Percentiles rank a stretch among this genome's conserved stretches.
phyloP scores from a whole-genome alignment of 78 protist genomes.

The Planoprotostelium fungivorum region DNA sequence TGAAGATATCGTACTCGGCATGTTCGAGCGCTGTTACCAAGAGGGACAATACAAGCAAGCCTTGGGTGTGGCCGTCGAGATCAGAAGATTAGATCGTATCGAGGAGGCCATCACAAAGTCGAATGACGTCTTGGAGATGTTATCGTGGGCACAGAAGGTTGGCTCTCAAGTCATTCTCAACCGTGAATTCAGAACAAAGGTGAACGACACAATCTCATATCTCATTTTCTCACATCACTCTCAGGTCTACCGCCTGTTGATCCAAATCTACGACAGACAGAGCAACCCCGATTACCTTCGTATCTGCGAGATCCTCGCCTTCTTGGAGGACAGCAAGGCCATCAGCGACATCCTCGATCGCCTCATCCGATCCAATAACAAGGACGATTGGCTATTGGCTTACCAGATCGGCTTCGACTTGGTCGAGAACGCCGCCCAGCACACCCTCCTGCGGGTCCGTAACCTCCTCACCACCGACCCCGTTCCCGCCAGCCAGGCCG shows the following conservation, averaged over 20 bases:
- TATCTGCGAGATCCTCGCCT: constrained; percentile 36
- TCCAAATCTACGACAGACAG: constrained; percentile 21
- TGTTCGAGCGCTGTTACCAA: constrained; percentile 73
- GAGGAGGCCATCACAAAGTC: constrained; percentile 61
- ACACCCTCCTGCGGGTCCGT: constrained; percentile 49
- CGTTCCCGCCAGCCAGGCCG: neutral
- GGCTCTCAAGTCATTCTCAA: constrained; percentile 2
- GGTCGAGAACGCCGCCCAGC: constrained; percentile 82
- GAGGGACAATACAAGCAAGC: constrained; percentile 74
- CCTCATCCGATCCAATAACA: neutral
- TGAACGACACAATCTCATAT: constrained; percentile 9
- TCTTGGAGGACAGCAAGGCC: constrained; percentile 33
- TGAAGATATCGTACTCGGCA: constrained; percentile 69
- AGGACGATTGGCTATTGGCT: constrained; percentile 43
- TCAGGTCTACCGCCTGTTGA: constrained; percentile 18
- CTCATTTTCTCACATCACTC: constrained; percentile 31
- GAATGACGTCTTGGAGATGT: constrained; percentile 33
- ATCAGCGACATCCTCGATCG: constrained; percentile 29
- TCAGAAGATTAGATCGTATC: constrained; percentile 87
- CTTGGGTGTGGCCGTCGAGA: constrained; percentile 89
- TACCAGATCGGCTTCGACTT: constrained; percentile 93
- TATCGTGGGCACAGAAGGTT: constrained; percentile 48
- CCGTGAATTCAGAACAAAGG: constrained; percentile 36
- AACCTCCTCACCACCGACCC: constrained; percentile 21
- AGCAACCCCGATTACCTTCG: constrained; percentile 39